Percentiles rank a stretch among this genome's conserved stretches.
Conservation (phyloP, 2,329 filamentous ascomycete species). For the Monosporascus sp. region DNA sequence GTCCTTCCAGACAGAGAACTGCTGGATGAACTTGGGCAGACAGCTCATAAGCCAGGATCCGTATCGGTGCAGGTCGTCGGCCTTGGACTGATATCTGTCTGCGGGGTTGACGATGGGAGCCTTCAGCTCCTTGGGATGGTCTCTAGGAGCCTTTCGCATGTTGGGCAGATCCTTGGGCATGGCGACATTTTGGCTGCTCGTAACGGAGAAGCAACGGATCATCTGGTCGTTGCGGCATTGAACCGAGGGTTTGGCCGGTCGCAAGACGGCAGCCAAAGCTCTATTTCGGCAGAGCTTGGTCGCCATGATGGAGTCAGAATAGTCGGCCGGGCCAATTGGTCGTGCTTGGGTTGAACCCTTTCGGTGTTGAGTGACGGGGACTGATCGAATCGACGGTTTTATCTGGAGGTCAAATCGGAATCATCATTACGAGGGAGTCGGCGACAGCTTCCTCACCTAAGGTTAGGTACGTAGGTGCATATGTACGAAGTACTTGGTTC, state of each 20-base stretch:
- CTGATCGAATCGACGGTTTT: background rate
- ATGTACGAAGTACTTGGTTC: too few species aligned
- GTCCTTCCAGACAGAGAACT: constrained; percentile 99
- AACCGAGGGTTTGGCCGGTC: constrained; percentile 43
- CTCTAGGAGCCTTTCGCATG: constrained; percentile 60
- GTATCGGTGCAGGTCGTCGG: constrained; percentile 86
- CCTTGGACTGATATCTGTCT: constrained; percentile 87
- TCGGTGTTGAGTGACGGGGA: constrained; percentile 3
- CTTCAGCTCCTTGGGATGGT: constrained; percentile 59
- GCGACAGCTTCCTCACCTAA: too few species aligned
- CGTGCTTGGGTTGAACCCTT: constrained; percentile 5
- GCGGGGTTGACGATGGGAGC: constrained; percentile 82
- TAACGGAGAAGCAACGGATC: constrained; percentile 47
- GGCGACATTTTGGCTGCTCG: constrained; percentile 45
- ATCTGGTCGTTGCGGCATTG: constrained; percentile 35
- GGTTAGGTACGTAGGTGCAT: background rate
- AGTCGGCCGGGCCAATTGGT: constrained; percentile 42
- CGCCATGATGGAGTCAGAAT: constrained; percentile 46
- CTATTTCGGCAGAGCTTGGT: constrained; percentile 54
- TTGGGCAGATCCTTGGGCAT: constrained; percentile 60
- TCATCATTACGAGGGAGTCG: too few species aligned
- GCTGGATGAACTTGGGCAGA: constrained; percentile 95
- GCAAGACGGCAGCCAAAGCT: constrained; percentile 51
- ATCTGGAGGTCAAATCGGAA: too few species aligned
- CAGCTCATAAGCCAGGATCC: constrained; percentile 96